phyloP scores from a whole-genome alignment of 2,329 filamentous ascomycete species.

The Penicillium sp. region DNA sequence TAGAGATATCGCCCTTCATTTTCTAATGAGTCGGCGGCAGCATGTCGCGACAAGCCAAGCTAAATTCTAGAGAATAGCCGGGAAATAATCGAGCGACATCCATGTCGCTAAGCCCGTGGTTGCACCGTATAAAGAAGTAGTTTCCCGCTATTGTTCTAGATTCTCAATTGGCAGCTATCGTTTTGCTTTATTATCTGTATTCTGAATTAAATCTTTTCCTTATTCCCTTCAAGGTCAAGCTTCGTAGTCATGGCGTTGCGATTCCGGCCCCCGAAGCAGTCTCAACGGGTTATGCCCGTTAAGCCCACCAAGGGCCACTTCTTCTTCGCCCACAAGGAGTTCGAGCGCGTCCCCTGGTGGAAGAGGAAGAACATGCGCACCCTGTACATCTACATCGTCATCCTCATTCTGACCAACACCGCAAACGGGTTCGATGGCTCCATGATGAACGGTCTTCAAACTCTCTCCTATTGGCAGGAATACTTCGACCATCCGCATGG shows the following conservation, averaged over 20 bases:
- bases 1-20: no score
- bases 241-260: slow-evolving; percentile 8
- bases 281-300: slow-evolving; percentile 7
- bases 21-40: no score
- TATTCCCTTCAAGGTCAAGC: background rate
- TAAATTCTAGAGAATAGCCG: no score
- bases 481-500: slow-evolving; percentile 23
- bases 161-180: no score
- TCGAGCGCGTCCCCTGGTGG: slow-evolving; percentile 29
- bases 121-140: no score
- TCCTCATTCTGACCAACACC: slow-evolving; percentile 29
- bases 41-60: no score
- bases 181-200: no score
- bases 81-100: no score
- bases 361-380: slow-evolving; percentile 25
- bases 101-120: no score
- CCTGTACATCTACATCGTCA: slow-evolving; percentile 29
- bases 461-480: slow-evolving; percentile 22
- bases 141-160: no score
- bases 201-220: no score
- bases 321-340: slow-evolving; percentile 25
- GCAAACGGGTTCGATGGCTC: slow-evolving; percentile 37
- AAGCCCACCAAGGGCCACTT: slow-evolving; percentile 23
- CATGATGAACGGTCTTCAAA: slow-evolving; percentile 30
- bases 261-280: slow-evolving; percentile 10